Evolutionary conservation across 202 grass and related monocot genomes (phyloP).

Genomic region (Tripidium arundinaceum): DNA sequence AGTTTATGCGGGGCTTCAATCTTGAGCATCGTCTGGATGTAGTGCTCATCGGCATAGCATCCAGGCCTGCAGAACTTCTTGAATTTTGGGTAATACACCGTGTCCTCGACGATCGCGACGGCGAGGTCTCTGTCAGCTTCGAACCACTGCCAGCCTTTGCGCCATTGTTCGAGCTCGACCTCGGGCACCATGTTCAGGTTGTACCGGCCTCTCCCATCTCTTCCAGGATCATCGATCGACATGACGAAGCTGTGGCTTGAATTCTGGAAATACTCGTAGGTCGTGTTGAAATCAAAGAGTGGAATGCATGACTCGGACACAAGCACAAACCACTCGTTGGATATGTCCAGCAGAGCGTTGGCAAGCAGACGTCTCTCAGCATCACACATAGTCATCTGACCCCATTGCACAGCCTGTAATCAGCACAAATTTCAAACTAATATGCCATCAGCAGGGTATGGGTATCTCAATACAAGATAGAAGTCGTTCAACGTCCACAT

Average conservation of each 20-base stretch:
- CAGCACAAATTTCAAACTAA: slow-evolving; percentile 12
- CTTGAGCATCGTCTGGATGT: slow-evolving; percentile 83
- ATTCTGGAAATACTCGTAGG: slow-evolving; percentile 68
- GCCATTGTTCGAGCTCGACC: slow-evolving; percentile 79
- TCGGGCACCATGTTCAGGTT: slow-evolving; percentile 75
- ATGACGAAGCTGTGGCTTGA: slow-evolving; percentile 73
- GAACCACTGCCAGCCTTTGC: slow-evolving; percentile 95
- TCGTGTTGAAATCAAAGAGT: slow-evolving; percentile 73
- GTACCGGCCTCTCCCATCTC: slow-evolving; percentile 79
- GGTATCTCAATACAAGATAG: slow-evolving; percentile 3
- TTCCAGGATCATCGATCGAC: slow-evolving; percentile 65
- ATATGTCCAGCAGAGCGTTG: slow-evolving; percentile 80
- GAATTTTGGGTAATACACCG: slow-evolving; percentile 77
- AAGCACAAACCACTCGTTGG: slow-evolving; percentile 87
- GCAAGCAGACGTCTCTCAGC: slow-evolving; percentile 87
- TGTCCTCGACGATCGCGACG: slow-evolving; percentile 60
- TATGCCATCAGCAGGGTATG: slow-evolving; percentile 1
- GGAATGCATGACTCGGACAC: slow-evolving; percentile 91
- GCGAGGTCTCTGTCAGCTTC: slow-evolving; percentile 61
- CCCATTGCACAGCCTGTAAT: slow-evolving; percentile 78
- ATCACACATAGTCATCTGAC: slow-evolving; percentile 89
- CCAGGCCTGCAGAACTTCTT: slow-evolving; percentile 71
- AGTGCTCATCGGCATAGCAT: slow-evolving; percentile 93
- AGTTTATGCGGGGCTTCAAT: slow-evolving; percentile 65
- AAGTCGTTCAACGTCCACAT: too few species aligned